A percentile compares a stretch with the other conserved stretches of the same genome.
Evolutionary conservation across 1,284 basidiomycete species (phyloP).

Genomic region (Heterobasidion parviporum): DNA sequence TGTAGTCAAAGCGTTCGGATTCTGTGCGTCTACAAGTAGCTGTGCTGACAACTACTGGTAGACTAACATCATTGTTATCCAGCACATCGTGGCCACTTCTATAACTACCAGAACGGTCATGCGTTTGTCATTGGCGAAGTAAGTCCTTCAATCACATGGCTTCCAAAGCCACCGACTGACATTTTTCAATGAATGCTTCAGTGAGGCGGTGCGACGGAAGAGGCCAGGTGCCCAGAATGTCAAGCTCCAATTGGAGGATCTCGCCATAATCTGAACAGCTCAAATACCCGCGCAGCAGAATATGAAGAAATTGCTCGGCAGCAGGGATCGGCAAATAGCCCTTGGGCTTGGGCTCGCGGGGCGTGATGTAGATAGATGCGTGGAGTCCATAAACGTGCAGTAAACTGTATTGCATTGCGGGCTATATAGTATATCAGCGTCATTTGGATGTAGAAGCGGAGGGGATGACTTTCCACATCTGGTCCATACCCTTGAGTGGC

Average conservation of each 20-base stretch:
- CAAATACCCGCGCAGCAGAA: constrained; percentile 36
- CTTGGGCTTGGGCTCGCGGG: background rate
- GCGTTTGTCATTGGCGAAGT: constrained; percentile 38
- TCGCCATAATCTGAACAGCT: constrained; percentile 25
- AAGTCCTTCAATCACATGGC: constrained; percentile 4
- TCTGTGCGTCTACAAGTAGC: constrained; percentile 25
- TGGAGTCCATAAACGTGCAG: background rate
- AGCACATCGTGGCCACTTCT: constrained; percentile 44
- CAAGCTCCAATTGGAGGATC: constrained; percentile 41
- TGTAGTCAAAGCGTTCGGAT: constrained; percentile 37
- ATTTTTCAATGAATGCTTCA: constrained; percentile 13
- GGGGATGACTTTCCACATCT: too few relatives aligned
- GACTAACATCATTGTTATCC: constrained; percentile 2
- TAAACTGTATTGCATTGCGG: too few relatives aligned
- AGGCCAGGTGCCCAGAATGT: constrained; percentile 44
- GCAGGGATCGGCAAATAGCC: constrained; percentile 11
- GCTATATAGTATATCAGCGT: background rate
- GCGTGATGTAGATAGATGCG: background rate
- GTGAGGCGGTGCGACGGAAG: constrained; percentile 47
- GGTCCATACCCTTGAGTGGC: too few relatives aligned
- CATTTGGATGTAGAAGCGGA: background rate
- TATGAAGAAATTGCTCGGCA: constrained; percentile 28
- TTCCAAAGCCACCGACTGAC: background rate
- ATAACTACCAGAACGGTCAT: constrained; percentile 42
- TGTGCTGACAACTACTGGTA: background rate